Evolutionary conservation across 257 asterid species (phyloP), one percentile per base, ranked within the genome.

Genomic region (Solanum infundibuliforme): DNA sequence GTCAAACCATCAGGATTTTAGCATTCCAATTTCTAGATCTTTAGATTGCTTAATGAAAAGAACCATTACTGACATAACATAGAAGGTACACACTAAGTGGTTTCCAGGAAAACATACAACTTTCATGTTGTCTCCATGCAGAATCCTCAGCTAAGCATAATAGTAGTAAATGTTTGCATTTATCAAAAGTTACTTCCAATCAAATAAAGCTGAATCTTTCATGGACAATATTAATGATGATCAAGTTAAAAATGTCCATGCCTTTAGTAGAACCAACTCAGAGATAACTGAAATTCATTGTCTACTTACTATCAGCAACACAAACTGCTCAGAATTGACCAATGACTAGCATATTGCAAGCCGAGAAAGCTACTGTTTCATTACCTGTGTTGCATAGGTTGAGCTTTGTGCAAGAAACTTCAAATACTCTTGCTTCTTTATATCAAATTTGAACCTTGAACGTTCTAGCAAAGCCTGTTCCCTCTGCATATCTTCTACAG

Each of bases 391-490:
- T 14, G 91, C 68, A 75, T 86, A 83, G 21, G 91, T 23, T 43
- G 94, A 88, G 91, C 91, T 88, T 36, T 89, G 90, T 77, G 94
- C 91, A 21, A 92, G 85, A 90, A 82, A 88, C 83, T 87, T 88
- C 83, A 93, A 58, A 82, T 90, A 93, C 79, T 90, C 95, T 84
- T 74, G 88, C 92, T 93, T 94, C 90, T 93, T 93, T 20, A 72
- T 72, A 86, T 91, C 95, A 87, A 88, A 93, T 46, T 27, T 91
- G 90, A 38, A 69, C 91, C 66, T 94, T 20, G 87, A 90, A 34
- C 48, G 92, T 23, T 90, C 92, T 86, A 94, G 88, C n/a, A 87
- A 86, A 7, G 83, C 88, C 77, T 93, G 91, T 83, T 93, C 98
- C 90, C 95, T 89, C 89, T 88, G 90, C 89, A 93, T 38, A 86